A percentile compares a stretch with the other conserved stretches of the same genome.
These are phyloP conservation scores for Lodderomyces elongisporus DNA, from an alignment of 1,139 yeast genomes.

Conservation along the genomic window DNA sequence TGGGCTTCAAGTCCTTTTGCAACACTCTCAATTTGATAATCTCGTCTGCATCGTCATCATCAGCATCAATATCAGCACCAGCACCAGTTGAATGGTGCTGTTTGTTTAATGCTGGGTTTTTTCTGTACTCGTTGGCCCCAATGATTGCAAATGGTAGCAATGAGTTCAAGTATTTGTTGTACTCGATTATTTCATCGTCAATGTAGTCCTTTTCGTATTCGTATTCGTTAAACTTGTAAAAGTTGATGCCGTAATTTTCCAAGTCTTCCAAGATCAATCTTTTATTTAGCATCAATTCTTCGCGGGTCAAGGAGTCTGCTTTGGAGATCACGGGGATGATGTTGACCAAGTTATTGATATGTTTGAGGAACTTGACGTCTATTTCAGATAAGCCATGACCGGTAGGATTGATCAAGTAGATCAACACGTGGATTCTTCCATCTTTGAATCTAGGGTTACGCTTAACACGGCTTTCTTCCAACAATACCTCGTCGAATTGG, in stretches of 20 bases:
- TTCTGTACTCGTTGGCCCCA: constrained; percentile 42
- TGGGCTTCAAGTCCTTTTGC: constrained; percentile 33
- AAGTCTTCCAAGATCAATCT: constrained; percentile 40
- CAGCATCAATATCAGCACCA: not conserved
- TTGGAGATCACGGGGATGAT: constrained; percentile 41
- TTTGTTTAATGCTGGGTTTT: constrained; percentile 16
- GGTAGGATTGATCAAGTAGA: constrained; percentile 46
- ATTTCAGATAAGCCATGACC: constrained; percentile 44
- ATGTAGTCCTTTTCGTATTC: constrained; percentile 45
- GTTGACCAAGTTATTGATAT: constrained; percentile 39
- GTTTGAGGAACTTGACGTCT: constrained; percentile 37
- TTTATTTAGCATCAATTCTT: constrained; percentile 34
- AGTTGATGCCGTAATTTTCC: constrained; percentile 35
- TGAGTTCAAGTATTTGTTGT: constrained; percentile 41
- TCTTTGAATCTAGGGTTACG: constrained; percentile 46
- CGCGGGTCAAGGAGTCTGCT: constrained; percentile 37
- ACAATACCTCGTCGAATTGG: constrained; percentile 46
- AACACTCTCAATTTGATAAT: constrained; percentile 35
- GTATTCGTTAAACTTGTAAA: constrained; percentile 45
- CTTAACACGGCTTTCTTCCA: constrained; percentile 45
- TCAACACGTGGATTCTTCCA: constrained; percentile 43
- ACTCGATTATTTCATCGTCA: constrained; percentile 47
- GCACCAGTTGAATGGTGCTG: not conserved
- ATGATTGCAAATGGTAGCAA: constrained; percentile 40
- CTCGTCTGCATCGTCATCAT: constrained; percentile 37